Conservation (phyloP, 202 grass and related monocot genomes). For the Hordeum pubiflorum region DNA sequence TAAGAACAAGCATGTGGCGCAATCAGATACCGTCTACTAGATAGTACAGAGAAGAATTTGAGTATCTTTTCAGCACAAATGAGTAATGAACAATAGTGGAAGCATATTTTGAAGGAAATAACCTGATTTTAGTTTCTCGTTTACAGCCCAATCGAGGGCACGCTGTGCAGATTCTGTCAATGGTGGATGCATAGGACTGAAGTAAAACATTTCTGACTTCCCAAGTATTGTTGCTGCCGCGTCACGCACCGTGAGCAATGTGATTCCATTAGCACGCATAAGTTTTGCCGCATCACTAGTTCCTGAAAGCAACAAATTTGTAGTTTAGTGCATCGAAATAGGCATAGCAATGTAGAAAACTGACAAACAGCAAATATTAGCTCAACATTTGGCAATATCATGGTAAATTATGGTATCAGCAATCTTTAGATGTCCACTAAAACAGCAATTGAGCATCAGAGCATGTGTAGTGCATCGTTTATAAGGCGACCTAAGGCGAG, state of each 20-base stretch:
- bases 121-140: conserved; percentile 87
- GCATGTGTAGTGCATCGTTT: not conserved
- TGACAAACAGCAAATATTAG: conserved; percentile 29
- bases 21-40: not conserved
- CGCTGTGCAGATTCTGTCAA: conserved; percentile 68
- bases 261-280: conserved; percentile 76
- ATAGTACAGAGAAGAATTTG: not conserved
- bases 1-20: conserved; percentile 1
- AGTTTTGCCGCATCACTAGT: conserved; percentile 76
- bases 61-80: not conserved
- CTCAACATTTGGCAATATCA: not conserved
- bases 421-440: not conserved
- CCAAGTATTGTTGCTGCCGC: conserved; percentile 58
- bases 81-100: not conserved
- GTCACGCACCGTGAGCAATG: conserved; percentile 64
- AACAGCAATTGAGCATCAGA: not conserved
- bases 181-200: conserved; percentile 53
- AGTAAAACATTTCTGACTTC: conserved; percentile 75
- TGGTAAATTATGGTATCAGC: not conserved
- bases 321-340: not conserved
- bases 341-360: not conserved
- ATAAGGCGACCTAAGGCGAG: too few species aligned
- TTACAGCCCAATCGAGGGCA: conserved; percentile 76
- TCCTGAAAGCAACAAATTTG: conserved; percentile 42
- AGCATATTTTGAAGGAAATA: not conserved